These are phyloP conservation scores for Wickerhamiella sergipiensis DNA, from an alignment of 805 yeast genomes.

Conservation along the genomic window DNA sequence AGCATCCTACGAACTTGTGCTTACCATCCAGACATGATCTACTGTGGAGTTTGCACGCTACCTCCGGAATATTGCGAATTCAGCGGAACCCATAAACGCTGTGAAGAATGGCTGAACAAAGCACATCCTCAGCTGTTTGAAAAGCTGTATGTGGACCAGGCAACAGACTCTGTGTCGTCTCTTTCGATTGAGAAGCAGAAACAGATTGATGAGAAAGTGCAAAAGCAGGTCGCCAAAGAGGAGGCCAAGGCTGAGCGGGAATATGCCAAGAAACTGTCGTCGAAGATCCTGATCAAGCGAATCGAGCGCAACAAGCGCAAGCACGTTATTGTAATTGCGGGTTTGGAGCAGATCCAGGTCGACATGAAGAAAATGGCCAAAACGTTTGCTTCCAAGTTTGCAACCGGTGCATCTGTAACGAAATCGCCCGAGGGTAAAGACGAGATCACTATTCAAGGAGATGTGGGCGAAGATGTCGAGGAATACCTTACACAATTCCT, in stretches of 20 bases:
- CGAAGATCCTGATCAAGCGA: constrained; percentile 71
- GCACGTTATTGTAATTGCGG: constrained; percentile 72
- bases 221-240: constrained; percentile 74
- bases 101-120: constrained; percentile 68
- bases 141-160: constrained; percentile 37
- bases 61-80: constrained; percentile 64
- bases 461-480: constrained; percentile 83
- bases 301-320: constrained; percentile 84
- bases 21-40: neutral
- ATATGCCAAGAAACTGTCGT: constrained; percentile 58
- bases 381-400: constrained; percentile 85
- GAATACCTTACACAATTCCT: constrained; percentile 54
- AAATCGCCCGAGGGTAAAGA: constrained; percentile 86
- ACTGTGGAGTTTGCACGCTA: constrained; percentile 8
- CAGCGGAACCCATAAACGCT: constrained; percentile 64
- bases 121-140: constrained; percentile 43
- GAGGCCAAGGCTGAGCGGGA: constrained; percentile 59
- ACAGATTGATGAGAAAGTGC: constrained; percentile 66
- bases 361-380: constrained; percentile 86
- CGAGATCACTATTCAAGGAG: constrained; percentile 87
- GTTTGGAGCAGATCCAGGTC: constrained; percentile 75
- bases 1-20: too few relatives aligned
- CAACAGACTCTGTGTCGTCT: constrained; percentile 11
- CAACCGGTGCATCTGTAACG: constrained; percentile 88
- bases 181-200: constrained; percentile 69